phyloP scores from a whole-genome alignment of 176 grass and related monocot species.

The Musa schizocarpa region DNA sequence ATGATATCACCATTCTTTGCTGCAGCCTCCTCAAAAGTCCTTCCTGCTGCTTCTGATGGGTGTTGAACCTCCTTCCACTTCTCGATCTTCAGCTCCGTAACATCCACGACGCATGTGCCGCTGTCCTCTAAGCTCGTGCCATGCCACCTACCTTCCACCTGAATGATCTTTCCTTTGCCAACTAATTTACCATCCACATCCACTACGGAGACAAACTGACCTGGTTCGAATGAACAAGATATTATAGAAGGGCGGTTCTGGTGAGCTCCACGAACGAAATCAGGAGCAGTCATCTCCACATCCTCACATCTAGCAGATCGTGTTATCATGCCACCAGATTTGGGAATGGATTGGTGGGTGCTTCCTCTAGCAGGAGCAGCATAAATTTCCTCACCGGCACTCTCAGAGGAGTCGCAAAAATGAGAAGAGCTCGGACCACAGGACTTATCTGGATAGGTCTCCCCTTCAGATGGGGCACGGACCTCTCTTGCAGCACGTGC shows the following conservation, averaged over 20 bases:
- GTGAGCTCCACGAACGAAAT: conserved; percentile 21
- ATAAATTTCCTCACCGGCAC: conserved; percentile 52
- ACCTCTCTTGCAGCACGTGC: conserved; percentile 73
- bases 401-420: conserved; percentile 45
- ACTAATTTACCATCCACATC: conserved; percentile 57
- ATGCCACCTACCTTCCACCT: conserved; percentile 37
- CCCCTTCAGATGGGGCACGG: conserved; percentile 49
- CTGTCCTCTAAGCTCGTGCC: conserved; percentile 35
- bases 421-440: conserved; percentile 31
- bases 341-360: conserved; percentile 36
- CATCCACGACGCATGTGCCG: conserved; percentile 34
- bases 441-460: conserved; percentile 48
- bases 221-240: conserved; percentile 39
- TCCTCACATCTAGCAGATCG: conserved; percentile 27
- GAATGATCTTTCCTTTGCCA: conserved; percentile 57
- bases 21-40: conserved; percentile 60
- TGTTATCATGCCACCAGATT: conserved; percentile 13
- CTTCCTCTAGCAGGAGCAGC: conserved; percentile 38
- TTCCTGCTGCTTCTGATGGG: conserved; percentile 52
- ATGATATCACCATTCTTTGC: conserved; percentile 47
- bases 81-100: conserved; percentile 60
- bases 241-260: conserved; percentile 28
- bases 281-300: conserved; percentile 26
- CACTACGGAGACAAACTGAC: conserved; percentile 37
- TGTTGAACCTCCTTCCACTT: conserved; percentile 66